Evolutionary conservation across 2,329 filamentous ascomycete genomes (phyloP), one percentile per base, ranked within the genome.

Genomic region (Pochonia chlamydosporia): DNA sequence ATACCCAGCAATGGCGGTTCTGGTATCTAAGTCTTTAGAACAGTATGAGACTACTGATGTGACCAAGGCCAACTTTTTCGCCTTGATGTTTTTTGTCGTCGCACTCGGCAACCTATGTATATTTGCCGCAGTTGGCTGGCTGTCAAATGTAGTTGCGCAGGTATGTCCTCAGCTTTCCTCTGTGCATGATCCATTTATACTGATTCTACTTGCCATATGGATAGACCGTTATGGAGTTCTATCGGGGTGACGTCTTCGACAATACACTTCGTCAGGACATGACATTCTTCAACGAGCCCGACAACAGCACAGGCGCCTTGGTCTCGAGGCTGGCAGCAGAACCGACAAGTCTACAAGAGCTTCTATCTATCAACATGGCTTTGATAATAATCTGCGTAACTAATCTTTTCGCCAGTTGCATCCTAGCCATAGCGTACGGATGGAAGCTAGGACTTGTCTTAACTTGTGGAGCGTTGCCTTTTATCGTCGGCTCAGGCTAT

Each of bases 21-120:
- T 70, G 18, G 68, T 72, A 44, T 59, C 66, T 5, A 63, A 59
- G 28, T 66, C 68, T 11, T 66, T 72, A 60, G 59, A 65, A 3
- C 64, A 65, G 3, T 39, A 21, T 23, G 20, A 39, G 23, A 39
- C 52, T 0, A 35, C 59, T 4, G 60, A 68, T 16, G 56, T 65
- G 5, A 36, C 49, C n/a, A 54, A 57, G 21, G 72, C 67, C 5
- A 72, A 81, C 59, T 78, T 79, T 53, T 79, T 70, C 59, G 65
- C 74, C 0, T 67, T 77, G 42, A 79, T 81, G 75, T 80, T 80
- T 56, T 76, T 79, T 43, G 61, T 79, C 1, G 61, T 78, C n/a
- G 76, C 77, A 1, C 58, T 73, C 8, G 71, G 62, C 3, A 70
- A 73, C 26, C 58, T 74, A 1, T 45, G 76, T 1, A 59, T 66